phyloP scores from a whole-genome alignment of 139 green algal genomes.

The Chlamydomonas incerta region DNA sequence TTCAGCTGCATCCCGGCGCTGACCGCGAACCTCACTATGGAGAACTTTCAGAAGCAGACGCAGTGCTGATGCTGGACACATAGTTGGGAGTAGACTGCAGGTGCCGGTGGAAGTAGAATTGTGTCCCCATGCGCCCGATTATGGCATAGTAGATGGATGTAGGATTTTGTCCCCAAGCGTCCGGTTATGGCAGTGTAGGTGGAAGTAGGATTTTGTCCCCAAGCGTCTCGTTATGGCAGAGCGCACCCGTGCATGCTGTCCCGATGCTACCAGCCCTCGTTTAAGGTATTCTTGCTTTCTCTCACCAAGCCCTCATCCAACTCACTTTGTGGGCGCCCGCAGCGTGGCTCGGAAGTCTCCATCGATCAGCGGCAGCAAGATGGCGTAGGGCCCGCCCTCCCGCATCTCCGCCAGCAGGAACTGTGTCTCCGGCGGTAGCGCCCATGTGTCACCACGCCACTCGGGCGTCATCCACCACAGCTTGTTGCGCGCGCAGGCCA shows the following conservation, averaged over 20 bases:
- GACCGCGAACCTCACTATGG: conserved; percentile 89
- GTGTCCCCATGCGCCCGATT: too few species aligned
- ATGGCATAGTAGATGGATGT: too few species aligned
- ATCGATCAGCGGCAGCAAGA: conserved; percentile 89
- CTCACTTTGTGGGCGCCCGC: conserved; percentile 60
- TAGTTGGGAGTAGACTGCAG: too few species aligned
- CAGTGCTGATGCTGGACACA: conserved; percentile 38
- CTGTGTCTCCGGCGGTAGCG: conserved; percentile 93
- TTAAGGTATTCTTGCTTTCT: too few species aligned
- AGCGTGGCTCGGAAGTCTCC: conserved; percentile 82
- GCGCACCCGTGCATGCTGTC: too few species aligned
- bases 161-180: too few species aligned
- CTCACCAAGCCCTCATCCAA: neutral
- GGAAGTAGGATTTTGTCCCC: too few species aligned
- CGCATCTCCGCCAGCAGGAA: conserved; percentile 90
- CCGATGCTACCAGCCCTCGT: too few species aligned
- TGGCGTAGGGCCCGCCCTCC: conserved; percentile 72
- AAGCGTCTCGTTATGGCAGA: too few species aligned
- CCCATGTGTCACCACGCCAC: conserved; percentile 76
- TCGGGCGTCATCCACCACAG: conserved; percentile 95
- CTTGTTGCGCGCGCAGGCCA: conserved; percentile 84
- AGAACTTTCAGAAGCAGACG: conserved; percentile 85
- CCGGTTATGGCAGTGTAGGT: too few species aligned
- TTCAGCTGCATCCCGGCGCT: conserved; percentile 86
- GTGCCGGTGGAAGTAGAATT: too few species aligned